These are phyloP conservation scores for Eragrostis tef DNA, from an alignment of 202 grass and related monocot genomes.

Conservation along the genomic window DNA sequence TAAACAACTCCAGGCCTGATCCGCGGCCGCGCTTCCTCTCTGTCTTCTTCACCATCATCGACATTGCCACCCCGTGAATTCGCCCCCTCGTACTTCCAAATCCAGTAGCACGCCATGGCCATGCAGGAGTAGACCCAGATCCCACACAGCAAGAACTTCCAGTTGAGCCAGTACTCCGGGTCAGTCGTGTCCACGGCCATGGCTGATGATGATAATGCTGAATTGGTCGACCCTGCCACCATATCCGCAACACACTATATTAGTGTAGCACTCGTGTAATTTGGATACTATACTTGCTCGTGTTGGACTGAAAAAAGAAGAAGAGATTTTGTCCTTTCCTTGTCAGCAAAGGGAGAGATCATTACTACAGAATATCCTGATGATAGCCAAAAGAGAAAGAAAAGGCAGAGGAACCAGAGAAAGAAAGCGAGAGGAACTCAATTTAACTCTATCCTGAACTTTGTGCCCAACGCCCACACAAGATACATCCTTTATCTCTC, in stretches of 20 bases:
- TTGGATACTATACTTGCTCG: conserved; percentile 36
- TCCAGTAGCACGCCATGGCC: conserved; percentile 57
- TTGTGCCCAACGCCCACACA: conserved; percentile 12
- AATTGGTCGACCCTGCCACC: conserved; percentile 18
- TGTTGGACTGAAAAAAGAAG: background rate
- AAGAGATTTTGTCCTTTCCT: background rate
- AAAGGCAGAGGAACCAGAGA: background rate
- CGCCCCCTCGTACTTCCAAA: conserved; percentile 69
- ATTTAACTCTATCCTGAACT: background rate
- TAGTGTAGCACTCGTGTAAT: background rate
- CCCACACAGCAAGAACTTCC: conserved; percentile 70
- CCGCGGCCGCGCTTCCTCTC: background rate
- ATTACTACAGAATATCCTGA: conserved; percentile 8
- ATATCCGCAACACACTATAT: conserved; percentile 15
- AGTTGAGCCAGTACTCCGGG: conserved; percentile 75
- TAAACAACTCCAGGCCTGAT: conserved; percentile 45
- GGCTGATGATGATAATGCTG: conserved; percentile 29
- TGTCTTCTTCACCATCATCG: background rate
- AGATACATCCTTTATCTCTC: conserved; percentile 13
- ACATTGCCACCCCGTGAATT: background rate
- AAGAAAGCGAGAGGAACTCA: conserved; percentile 1
- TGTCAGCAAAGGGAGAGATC: conserved; percentile 15
- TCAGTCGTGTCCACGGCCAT: conserved; percentile 57
- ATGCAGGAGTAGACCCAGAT: conserved; percentile 68
- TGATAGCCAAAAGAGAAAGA: conserved; percentile 32